These are phyloP conservation scores for Gynostemma pentaphyllum DNA, from an alignment of 306 rosid genomes.

Conservation along the genomic window DNA sequence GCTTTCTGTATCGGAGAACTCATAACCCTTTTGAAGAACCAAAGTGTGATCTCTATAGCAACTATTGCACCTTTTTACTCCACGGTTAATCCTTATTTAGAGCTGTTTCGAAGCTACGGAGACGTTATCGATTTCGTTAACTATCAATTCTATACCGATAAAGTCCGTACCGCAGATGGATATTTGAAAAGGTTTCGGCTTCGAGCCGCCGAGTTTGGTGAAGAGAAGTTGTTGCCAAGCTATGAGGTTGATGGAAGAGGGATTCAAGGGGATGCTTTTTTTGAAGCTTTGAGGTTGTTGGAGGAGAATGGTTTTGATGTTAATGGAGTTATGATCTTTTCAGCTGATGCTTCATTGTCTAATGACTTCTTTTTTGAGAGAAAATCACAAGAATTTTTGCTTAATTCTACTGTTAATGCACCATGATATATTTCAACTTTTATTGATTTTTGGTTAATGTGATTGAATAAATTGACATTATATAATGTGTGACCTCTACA, in stretches of 20 bases:
- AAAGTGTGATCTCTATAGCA: constrained; percentile 29
- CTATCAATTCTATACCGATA: constrained; percentile 44
- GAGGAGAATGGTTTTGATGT: constrained; percentile 23
- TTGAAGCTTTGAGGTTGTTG: constrained; percentile 27
- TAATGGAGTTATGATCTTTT: constrained; percentile 50
- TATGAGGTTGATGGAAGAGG: constrained; percentile 46
- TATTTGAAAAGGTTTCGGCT: constrained; percentile 21
- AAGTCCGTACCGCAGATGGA: constrained; percentile 20
- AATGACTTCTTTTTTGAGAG: constrained; percentile 27
- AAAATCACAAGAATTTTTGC: constrained; percentile 45
- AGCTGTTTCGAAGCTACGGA: constrained; percentile 22
- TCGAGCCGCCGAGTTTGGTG: constrained; percentile 20
- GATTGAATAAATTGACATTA: neutral
- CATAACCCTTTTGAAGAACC: constrained; percentile 37
- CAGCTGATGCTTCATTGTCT: constrained; percentile 30
- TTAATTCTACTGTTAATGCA: constrained; percentile 19
- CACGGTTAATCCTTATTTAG: constrained; percentile 24
- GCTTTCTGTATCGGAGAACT: constrained; percentile 47
- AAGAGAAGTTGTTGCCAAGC: constrained; percentile 26
- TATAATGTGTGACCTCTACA: no score
- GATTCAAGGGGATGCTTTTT: constrained; percentile 40
- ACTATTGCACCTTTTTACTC: constrained; percentile 41
- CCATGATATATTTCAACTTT: neutral
- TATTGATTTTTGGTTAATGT: neutral
- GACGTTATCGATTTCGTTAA: constrained; percentile 38